Conservation (phyloP, 176 grass and related monocot genomes). For the Avena eriantha region DNA sequence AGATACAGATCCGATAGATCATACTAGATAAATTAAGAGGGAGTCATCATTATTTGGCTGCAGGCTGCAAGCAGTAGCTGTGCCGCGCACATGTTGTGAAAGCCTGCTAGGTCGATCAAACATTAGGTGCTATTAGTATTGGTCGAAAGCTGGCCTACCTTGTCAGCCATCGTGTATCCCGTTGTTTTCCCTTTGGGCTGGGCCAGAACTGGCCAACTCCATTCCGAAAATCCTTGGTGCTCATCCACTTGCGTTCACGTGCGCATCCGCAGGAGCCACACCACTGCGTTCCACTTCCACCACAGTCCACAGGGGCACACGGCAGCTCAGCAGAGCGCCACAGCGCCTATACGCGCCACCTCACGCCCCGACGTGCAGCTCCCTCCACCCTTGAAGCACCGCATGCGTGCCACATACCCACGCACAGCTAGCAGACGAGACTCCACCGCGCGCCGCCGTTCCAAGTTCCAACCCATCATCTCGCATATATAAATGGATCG, state of each 20-base stretch:
- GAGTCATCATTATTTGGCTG: no score
- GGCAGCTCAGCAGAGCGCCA: neutral
- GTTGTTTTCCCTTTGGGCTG: neutral
- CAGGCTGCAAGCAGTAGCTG: no score
- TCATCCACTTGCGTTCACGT: neutral
- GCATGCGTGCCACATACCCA: slow-evolving; percentile 31
- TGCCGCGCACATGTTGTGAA: no score
- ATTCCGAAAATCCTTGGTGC: neutral
- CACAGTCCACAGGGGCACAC: neutral
- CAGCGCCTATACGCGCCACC: slow-evolving; percentile 26
- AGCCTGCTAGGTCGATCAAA: no score
- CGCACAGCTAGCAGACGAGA: neutral
- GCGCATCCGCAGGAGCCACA: neutral
- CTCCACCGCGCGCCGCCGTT: neutral
- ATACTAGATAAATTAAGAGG: no score
- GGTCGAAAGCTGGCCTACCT: no score
- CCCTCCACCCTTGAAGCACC: neutral
- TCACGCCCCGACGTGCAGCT: slow-evolving; percentile 41
- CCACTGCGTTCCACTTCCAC: no score
- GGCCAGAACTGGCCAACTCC: neutral
- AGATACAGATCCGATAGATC: no score
- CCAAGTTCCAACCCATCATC: neutral
- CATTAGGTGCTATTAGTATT: no score
- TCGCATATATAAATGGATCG: neutral
- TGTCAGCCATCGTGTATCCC: no score